These are phyloP conservation scores for Prunus davidiana DNA, from an alignment of 306 rosid species.

Conservation along the genomic window DNA sequence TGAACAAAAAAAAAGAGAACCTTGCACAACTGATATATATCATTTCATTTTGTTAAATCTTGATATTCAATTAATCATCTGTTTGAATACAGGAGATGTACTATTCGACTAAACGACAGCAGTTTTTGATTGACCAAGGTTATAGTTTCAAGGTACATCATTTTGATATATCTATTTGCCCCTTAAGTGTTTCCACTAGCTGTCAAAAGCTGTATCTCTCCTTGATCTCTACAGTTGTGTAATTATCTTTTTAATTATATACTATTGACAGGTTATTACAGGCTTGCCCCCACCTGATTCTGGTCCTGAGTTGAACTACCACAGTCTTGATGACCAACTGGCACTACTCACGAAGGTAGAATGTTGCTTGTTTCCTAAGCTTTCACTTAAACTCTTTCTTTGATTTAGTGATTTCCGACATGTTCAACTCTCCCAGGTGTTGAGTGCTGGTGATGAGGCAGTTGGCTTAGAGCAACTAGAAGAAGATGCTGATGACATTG, in stretches of 20 bases:
- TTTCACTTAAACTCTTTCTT: neutral
- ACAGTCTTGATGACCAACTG: conserved; percentile 76
- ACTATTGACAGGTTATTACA: conserved; percentile 72
- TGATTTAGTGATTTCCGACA: conserved; percentile 5
- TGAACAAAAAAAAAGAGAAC: neutral
- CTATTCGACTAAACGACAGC: conserved; percentile 94
- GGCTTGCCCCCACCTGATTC: conserved; percentile 91
- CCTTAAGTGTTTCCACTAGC: neutral
- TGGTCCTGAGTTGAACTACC: conserved; percentile 68
- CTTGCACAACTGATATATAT: neutral
- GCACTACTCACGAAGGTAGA: conserved; percentile 80
- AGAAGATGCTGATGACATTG: conserved; percentile 84
- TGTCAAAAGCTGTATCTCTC: conserved; percentile 9
- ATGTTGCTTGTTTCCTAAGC: conserved; percentile 15
- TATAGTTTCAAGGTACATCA: conserved; percentile 89
- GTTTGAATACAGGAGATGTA: conserved; percentile 84
- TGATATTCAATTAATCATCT: neutral
- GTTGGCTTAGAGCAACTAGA: conserved; percentile 92
- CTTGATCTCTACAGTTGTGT: conserved; percentile 12
- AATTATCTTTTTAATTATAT: conserved; percentile 14
- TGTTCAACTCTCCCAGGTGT: conserved; percentile 44
- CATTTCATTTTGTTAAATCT: neutral
- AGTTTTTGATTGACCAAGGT: conserved; percentile 97
- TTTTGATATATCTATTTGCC: neutral
- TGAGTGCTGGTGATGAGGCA: conserved; percentile 86